Evolutionary conservation across 352 stramenopile species (phyloP).

Genomic region (Phytophthora syringae): DNA sequence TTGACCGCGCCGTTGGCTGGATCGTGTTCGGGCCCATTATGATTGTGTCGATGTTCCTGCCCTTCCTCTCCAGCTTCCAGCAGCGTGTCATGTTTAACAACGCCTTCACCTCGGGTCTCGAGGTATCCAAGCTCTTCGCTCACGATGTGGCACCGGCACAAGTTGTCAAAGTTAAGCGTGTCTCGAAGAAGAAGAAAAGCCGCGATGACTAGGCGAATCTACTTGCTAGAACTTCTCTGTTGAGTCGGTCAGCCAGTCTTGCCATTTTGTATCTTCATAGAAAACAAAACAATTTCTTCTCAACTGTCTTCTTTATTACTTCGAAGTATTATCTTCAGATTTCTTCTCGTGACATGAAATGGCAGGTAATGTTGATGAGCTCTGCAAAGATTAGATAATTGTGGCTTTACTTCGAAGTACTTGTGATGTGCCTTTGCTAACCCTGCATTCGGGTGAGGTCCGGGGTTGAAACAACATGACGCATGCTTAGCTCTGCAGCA

Average conservation of each 20-base stretch:
- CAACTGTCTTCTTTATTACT: constrained; percentile 6
- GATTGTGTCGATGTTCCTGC: constrained; percentile 90
- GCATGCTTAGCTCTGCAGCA: constrained; percentile 43
- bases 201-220: constrained; percentile 66
- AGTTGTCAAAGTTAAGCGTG: constrained; percentile 89
- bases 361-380: constrained; percentile 19
- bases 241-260: constrained; percentile 24
- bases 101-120: constrained; percentile 86
- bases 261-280: constrained; percentile 54
- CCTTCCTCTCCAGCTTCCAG: constrained; percentile 88
- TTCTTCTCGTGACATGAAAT: too few species aligned
- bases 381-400: constrained; percentile 24
- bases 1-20: constrained; percentile 83
- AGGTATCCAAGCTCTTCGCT: constrained; percentile 91
- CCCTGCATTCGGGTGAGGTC: constrained; percentile 56
- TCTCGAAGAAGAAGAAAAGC: constrained; percentile 92
- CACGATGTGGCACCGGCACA: constrained; percentile 83
- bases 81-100: constrained; percentile 93
- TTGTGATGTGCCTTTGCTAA: too few species aligned
- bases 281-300: constrained; percentile 39
- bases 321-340: constrained; percentile 3
- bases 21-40: constrained; percentile 91
- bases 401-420: constrained; percentile 14
- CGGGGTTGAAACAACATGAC: constrained; percentile 68
- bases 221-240: constrained; percentile 11